Evolutionary conservation across 257 asterid genomes (phyloP).

Genomic region (Echium plantagineum): DNA sequence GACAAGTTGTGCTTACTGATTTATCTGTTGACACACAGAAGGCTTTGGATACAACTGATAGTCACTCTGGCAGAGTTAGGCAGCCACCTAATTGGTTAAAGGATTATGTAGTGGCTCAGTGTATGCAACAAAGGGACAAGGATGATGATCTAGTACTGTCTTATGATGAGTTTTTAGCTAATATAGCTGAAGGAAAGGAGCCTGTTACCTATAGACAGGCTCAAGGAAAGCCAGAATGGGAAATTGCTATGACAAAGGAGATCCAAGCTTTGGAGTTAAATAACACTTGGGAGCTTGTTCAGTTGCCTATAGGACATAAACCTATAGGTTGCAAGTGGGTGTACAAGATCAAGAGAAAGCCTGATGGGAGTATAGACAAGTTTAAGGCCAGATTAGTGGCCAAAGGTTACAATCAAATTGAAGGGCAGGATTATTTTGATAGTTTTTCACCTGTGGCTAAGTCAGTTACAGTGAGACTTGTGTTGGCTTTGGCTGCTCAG

Average conservation of each 20-base stretch:
- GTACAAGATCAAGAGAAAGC: background rate
- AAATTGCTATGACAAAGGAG: background rate
- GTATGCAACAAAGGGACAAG: too few species aligned
- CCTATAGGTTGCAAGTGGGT: constrained; percentile 4
- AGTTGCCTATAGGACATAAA: background rate
- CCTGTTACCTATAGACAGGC: background rate
- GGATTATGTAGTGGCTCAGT: too few species aligned
- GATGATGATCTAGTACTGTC: too few species aligned
- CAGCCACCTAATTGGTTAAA: too few species aligned
- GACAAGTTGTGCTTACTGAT: too few species aligned
- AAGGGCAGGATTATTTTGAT: background rate
- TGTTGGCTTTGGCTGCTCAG: background rate
- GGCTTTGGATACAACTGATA: too few species aligned
- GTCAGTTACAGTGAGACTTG: background rate
- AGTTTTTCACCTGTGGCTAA: background rate
- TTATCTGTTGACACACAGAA: too few species aligned
- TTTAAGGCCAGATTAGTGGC: too few species aligned
- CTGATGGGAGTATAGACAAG: too few species aligned
- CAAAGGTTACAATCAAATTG: too few species aligned
- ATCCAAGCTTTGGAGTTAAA: too few species aligned
- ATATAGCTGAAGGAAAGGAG: background rate
- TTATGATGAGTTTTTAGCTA: background rate
- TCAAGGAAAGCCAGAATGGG: background rate
- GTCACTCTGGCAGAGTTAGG: too few species aligned
- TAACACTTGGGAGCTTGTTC: background rate